These are phyloP conservation scores for Colletotrichum abscissum DNA, from an alignment of 2,329 filamentous ascomycete species.

Conservation along the genomic window DNA sequence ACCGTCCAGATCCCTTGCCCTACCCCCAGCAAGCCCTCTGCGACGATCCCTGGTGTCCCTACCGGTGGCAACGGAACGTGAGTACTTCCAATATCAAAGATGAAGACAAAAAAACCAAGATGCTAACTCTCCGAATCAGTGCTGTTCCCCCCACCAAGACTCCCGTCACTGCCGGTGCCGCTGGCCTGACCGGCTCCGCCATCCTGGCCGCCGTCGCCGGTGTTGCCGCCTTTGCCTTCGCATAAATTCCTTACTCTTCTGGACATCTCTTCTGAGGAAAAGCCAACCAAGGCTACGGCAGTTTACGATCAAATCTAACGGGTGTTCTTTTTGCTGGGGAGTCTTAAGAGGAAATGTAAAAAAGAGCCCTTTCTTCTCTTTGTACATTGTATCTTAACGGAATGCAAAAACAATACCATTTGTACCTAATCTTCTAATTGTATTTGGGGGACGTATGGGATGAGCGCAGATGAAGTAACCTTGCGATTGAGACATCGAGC, in stretches of 20 bases:
- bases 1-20: slow-evolving; percentile 55
- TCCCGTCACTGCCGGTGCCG: slow-evolving; percentile 62
- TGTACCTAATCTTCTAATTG: slow-evolving; percentile 63
- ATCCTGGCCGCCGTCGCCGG: slow-evolving; percentile 66
- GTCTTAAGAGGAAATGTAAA: slow-evolving; percentile 44
- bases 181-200: slow-evolving; percentile 64
- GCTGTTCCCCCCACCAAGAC: slow-evolving; percentile 43
- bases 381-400: slow-evolving; percentile 39
- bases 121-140: slow-evolving; percentile 37
- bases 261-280: slow-evolving; percentile 47
- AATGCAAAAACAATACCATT: slow-evolving; percentile 41
- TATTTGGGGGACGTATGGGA: slow-evolving; percentile 38
- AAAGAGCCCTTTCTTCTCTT: slow-evolving; percentile 39
- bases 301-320: slow-evolving; percentile 49
- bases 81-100: slow-evolving; percentile 35
- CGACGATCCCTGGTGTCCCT: slow-evolving; percentile 39
- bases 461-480: background rate
- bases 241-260: slow-evolving; percentile 56
- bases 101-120: background rate
- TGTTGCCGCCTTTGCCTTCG: slow-evolving; percentile 64
- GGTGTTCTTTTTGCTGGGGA: slow-evolving; percentile 38
- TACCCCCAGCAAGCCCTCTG: slow-evolving; percentile 43
- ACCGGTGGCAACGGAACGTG: slow-evolving; percentile 42
- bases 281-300: slow-evolving; percentile 54
- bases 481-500: slow-evolving; percentile 15